These are phyloP conservation scores for Karstenula rhodostoma DNA, from an alignment of 2,329 filamentous ascomycete species.

Conservation along the genomic window DNA sequence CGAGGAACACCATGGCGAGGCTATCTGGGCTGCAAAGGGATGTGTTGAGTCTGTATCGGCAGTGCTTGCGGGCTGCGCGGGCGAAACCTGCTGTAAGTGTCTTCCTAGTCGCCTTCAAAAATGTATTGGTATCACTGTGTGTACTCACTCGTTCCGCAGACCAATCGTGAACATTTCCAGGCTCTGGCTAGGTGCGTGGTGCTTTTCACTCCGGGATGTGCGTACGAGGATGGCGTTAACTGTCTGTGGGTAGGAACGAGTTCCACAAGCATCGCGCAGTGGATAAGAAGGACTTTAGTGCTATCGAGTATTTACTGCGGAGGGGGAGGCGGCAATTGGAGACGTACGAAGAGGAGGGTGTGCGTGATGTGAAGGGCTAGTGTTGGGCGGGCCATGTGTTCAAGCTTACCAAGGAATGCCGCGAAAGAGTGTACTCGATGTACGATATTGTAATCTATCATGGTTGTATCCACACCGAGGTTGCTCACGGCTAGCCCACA, in stretches of 20 bases:
- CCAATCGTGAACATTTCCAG: slow-evolving; percentile 67
- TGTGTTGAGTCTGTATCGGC: slow-evolving; percentile 84
- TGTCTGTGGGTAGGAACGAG: slow-evolving; percentile 58
- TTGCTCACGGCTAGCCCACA: too few species aligned
- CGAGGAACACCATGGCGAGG: slow-evolving; percentile 49
- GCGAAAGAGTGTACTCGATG: too few species aligned
- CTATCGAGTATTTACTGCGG: slow-evolving; percentile 84
- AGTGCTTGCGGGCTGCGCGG: slow-evolving; percentile 81
- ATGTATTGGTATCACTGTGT: neutral
- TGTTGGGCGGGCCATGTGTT: too few species aligned
- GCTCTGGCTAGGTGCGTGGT: slow-evolving; percentile 66
- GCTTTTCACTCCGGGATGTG: neutral
- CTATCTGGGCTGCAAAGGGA: slow-evolving; percentile 91
- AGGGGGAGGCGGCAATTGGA: slow-evolving; percentile 85
- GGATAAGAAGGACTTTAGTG: slow-evolving; percentile 84
- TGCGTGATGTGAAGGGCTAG: slow-evolving; percentile 70
- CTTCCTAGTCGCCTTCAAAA: neutral
- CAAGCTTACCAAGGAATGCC: too few species aligned
- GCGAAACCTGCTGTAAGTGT: slow-evolving; percentile 76
- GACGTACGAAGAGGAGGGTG: slow-evolving; percentile 78
- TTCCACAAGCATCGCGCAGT: slow-evolving; percentile 75
- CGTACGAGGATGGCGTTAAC: neutral
- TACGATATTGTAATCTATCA: too few species aligned
- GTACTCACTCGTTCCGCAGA: slow-evolving; percentile 53
- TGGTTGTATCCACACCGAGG: too few species aligned